Conservation (phyloP, 208 protist species). For the Crithidia bombi region DNA sequence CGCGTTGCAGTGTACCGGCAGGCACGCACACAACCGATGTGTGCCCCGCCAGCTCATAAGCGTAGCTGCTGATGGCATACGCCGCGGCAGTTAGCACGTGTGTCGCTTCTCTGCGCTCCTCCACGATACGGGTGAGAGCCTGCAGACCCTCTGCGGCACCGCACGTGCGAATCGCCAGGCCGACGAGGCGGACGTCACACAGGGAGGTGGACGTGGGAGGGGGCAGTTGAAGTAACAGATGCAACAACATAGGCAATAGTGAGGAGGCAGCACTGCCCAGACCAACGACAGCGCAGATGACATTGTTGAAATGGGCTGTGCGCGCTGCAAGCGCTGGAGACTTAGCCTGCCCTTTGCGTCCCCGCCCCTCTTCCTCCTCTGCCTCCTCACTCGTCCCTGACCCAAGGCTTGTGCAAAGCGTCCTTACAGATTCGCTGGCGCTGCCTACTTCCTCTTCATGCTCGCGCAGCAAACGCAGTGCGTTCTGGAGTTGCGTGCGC, state of each 20-base stretch:
- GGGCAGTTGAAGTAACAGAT: slow-evolving; percentile 45
- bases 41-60: slow-evolving; percentile 54
- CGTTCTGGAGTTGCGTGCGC: slow-evolving; percentile 25
- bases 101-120: slow-evolving; percentile 8
- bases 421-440: background rate
- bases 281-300: slow-evolving; percentile 67
- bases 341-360: background rate
- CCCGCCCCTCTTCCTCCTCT: background rate
- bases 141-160: slow-evolving; percentile 63
- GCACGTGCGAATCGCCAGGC: slow-evolving; percentile 56
- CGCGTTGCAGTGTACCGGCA: background rate
- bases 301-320: slow-evolving; percentile 14
- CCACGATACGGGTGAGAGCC: slow-evolving; percentile 30
- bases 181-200: slow-evolving; percentile 47
- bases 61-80: slow-evolving; percentile 31
- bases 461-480: background rate
- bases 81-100: slow-evolving; percentile 27
- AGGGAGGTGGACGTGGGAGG: slow-evolving; percentile 22
- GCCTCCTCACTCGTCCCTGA: background rate
- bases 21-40: slow-evolving; percentile 59
- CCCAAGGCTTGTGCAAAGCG: background rate
- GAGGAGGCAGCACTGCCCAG: slow-evolving; percentile 44
- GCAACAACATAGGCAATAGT: slow-evolving; percentile 42
- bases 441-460: background rate
- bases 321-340: background rate